Evolutionary conservation across 306 rosid species (phyloP).

Genomic region (Vigna radiata): DNA sequence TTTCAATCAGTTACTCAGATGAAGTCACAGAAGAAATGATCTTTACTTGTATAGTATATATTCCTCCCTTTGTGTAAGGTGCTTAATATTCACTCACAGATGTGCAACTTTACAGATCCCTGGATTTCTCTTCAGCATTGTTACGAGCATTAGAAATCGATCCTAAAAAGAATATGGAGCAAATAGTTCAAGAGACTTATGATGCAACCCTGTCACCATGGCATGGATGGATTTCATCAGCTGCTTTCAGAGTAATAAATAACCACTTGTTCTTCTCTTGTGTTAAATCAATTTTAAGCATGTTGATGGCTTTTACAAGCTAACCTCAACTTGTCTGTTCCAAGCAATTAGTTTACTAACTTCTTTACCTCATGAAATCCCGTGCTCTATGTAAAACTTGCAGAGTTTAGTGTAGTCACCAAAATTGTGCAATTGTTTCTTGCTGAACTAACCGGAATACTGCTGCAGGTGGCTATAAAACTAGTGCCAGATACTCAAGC

Average conservation of each 20-base stretch:
- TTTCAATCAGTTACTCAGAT: conserved; percentile 3
- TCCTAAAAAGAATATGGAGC: conserved; percentile 64
- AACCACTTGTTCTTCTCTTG: conserved; percentile 6
- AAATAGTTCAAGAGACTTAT: conserved; percentile 82
- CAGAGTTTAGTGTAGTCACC: conserved; percentile 1
- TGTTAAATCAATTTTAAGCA: conserved; percentile 23
- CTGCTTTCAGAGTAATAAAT: conserved; percentile 80
- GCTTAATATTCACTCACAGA: conserved; percentile 28
- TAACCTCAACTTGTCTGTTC: neutral
- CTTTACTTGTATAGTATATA: neutral
- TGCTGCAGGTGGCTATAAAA: conserved; percentile 76
- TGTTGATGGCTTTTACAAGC: neutral
- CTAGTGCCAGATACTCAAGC: conserved; percentile 73
- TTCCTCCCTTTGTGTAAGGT: neutral
- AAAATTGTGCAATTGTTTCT: conserved; percentile 21
- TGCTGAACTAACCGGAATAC: conserved; percentile 36
- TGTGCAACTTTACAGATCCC: conserved; percentile 56
- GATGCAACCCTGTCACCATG: conserved; percentile 73
- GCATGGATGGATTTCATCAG: conserved; percentile 98
- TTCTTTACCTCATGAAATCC: conserved; percentile 31
- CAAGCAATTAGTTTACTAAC: neutral
- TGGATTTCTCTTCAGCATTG: conserved; percentile 73
- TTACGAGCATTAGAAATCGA: conserved; percentile 59
- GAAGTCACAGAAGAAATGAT: neutral
- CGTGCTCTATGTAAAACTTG: neutral